Evolutionary conservation across 768 basidiomycete genomes (phyloP).

Genomic region (Paxillus involutus): DNA sequence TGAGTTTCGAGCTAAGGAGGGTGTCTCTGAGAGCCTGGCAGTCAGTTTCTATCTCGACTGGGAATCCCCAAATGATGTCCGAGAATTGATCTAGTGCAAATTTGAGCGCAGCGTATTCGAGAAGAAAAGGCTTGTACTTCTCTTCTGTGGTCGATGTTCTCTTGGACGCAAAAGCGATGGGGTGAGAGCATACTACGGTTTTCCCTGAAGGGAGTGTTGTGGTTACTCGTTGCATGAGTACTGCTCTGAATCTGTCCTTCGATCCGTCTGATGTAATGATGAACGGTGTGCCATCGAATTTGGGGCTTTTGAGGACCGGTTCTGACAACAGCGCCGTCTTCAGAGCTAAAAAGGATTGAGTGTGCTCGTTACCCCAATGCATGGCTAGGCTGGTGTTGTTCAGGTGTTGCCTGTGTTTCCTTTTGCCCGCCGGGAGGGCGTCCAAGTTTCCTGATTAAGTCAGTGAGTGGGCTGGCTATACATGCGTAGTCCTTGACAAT

Average conservation of each 20-base stretch:
- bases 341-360: conserved; percentile 16
- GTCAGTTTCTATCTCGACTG: conserved; percentile 21
- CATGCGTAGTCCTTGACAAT: conserved; percentile 34
- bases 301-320: conserved; percentile 15
- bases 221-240: conserved; percentile 10
- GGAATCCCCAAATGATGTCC: conserved; percentile 27
- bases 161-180: conserved; percentile 32
- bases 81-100: conserved; percentile 29
- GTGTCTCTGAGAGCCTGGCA: no score
- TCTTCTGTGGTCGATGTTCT: conserved; percentile 31
- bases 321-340: conserved; percentile 14
- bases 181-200: conserved; percentile 1
- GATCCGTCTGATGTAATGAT: conserved; percentile 22
- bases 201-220: conserved; percentile 1
- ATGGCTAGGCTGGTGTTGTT: background rate
- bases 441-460: background rate
- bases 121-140: conserved; percentile 32
- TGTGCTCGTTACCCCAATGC: conserved; percentile 19
- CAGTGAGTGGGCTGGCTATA: conserved; percentile 3
- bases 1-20: no score
- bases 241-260: conserved; percentile 18
- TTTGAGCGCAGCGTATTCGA: conserved; percentile 38
- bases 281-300: conserved; percentile 16
- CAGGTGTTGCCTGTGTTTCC: conserved; percentile 25
- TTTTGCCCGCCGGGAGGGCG: background rate